phyloP scores from a whole-genome alignment of 2,329 filamentous ascomycete genomes.

The Aspergillus floridensis region DNA sequence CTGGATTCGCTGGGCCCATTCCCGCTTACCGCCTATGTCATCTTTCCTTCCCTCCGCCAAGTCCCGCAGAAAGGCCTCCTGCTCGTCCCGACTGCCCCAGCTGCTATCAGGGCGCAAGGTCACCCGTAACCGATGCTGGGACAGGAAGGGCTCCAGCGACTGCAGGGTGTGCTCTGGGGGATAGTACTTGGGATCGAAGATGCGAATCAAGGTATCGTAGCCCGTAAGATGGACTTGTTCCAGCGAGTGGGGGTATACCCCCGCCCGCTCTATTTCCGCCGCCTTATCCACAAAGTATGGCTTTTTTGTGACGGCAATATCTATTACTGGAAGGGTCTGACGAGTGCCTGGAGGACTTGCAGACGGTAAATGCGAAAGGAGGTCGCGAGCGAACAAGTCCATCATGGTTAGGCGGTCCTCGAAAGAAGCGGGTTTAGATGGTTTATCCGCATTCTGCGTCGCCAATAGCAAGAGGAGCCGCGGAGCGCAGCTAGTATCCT shows the following conservation, averaged over 20 bases:
- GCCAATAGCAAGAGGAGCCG: conserved; percentile 59
- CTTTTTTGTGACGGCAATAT: conserved; percentile 49
- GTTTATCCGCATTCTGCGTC: conserved; percentile 65
- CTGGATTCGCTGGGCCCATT: conserved; percentile 45
- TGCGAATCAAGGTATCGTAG: conserved; percentile 50
- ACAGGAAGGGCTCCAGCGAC: conserved; percentile 43
- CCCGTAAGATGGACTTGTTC: conserved; percentile 50
- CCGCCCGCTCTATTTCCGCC: conserved; percentile 39
- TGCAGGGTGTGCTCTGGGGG: conserved; percentile 44
- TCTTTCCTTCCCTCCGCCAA: conserved; percentile 40
- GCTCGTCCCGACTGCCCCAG: conserved; percentile 41
- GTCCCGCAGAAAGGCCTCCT: conserved; percentile 37
- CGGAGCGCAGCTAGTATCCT: conserved; percentile 29
- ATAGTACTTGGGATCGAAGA: conserved; percentile 51
- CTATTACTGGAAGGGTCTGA: conserved; percentile 34
- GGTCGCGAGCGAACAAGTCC: conserved; percentile 46
- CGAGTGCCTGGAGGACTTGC: conserved; percentile 10
- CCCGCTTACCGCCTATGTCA: conserved; percentile 36
- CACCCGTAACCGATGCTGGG: conserved; percentile 44
- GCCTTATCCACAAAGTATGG: conserved; percentile 52
- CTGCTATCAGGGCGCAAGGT: conserved; percentile 43
- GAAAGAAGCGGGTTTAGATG: conserved; percentile 48
- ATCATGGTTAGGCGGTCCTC: conserved; percentile 52
- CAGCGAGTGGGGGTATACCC: conserved; percentile 33
- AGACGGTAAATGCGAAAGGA: conserved; percentile 32